Base-by-base conservation (phyloP, 2,329 filamentous ascomycete species). In the Fusarium sterilihyphosum region DNA sequence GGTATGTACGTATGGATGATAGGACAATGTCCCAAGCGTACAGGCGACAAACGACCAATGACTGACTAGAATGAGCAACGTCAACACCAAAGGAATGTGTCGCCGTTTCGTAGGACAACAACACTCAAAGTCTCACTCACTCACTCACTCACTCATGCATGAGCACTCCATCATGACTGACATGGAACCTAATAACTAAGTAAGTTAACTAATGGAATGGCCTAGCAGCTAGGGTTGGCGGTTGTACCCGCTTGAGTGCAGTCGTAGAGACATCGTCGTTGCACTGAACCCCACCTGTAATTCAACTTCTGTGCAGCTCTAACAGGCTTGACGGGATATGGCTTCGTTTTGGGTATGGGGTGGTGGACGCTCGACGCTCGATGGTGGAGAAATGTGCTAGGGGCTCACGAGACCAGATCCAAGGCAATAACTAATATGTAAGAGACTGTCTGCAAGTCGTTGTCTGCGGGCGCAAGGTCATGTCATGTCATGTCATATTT, bases 261-360 rank as follows among this genome's bases (percentile, higher is more conserved):
- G 47, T 60, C 46, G 26, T 49, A 64, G 63, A 52, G 62, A 67
- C 60, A 58, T 43, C 49, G 57, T 59, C 53, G 71, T 62, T 49
- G 71, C 67, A 74, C 59, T 62, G 57, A 66, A 61, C 72, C 61
- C 72, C 72, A 75, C 72, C 62, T 49, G 43, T 40, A 73, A 65
- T 57, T 74, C 67, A 60, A 65, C 37, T 67, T 62, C 50, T 62
- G 47, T 46, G 52, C 67, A 70, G 46, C 60, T 58, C 47, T 35
- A 63, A 59, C 67, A 29, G 65, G 66, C 46, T 47, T 65, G 46
- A 64, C 61, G 54, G 52, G 46, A 35, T 35, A 47, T 53, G 71
- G 54, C 66, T 69, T 73, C 61, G 47, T 73, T 73, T 71, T 67
- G 44, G 70, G 56, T 56, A 66, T 71, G 71, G 63, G 49, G 69